Percentiles rank a stretch among this genome's conserved stretches.
These are phyloP conservation scores for Asclepias syriaca DNA, from an alignment of 257 asterid genomes.

Conservation along the genomic window DNA sequence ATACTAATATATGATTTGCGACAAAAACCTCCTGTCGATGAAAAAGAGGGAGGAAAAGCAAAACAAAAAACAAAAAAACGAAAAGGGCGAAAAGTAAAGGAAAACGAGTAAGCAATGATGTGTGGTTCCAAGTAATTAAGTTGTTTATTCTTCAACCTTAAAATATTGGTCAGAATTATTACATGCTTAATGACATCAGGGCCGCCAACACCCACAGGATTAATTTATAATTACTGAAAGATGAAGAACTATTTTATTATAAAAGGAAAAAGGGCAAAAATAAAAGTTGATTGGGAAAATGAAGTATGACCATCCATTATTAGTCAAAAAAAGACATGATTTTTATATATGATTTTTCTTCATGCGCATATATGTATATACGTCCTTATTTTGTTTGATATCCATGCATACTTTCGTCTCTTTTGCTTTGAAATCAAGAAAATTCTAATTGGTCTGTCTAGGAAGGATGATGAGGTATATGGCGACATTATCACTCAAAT, in stretches of 20 bases:
- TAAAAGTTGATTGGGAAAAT: not conserved
- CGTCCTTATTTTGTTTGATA: not conserved
- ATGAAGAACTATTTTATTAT: not conserved
- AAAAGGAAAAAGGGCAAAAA: no score
- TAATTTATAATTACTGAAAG: no score
- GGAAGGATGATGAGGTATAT: not conserved
- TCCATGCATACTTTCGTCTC: not conserved
- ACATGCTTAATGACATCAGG: not conserved
- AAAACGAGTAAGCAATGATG: not conserved
- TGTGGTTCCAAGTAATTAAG: not conserved
- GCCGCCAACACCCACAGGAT: not conserved
- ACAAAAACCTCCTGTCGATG: no score
- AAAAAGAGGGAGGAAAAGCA: no score
- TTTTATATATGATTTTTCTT: no score
- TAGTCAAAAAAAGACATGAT: not conserved
- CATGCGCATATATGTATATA: no score
- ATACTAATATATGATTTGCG: no score
- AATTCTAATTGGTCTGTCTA: not conserved
- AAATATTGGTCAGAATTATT: not conserved
- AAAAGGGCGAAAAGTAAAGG: no score
- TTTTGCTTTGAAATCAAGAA: not conserved
- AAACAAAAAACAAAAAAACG: no score
- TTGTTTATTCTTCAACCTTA: not conserved
- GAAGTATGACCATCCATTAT: not conserved
- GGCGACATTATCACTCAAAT: not conserved